phyloP scores from a whole-genome alignment of 2,329 filamentous ascomycete genomes.

The Aureobasidium pullulans region DNA sequence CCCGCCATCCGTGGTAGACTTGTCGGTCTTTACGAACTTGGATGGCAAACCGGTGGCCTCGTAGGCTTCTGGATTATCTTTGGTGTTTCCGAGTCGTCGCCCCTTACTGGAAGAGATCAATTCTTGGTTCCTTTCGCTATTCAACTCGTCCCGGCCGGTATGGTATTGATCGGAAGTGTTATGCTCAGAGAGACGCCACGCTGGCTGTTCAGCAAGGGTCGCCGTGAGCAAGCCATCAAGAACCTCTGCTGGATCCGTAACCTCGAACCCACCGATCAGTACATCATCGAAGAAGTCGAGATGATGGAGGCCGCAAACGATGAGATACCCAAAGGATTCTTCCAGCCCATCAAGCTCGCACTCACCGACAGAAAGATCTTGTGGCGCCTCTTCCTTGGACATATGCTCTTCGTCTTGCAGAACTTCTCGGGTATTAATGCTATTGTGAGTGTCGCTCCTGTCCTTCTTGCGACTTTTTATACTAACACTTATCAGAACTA shows the following conservation, averaged over 20 bases:
- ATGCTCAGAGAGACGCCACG: slow-evolving; percentile 39
- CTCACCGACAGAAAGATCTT: slow-evolving; percentile 15
- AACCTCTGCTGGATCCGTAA: slow-evolving; percentile 57
- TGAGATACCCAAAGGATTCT: slow-evolving; percentile 25
- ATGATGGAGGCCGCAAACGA: slow-evolving; percentile 67
- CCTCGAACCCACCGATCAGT: slow-evolving; percentile 49
- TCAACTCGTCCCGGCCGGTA: slow-evolving; percentile 59
- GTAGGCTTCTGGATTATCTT: slow-evolving; percentile 47
- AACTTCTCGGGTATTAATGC: slow-evolving; percentile 16
- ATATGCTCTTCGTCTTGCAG: slow-evolving; percentile 17
- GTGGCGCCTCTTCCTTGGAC: slow-evolving; percentile 18
- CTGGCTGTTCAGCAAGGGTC: slow-evolving; percentile 37
- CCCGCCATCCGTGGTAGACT: slow-evolving; percentile 52
- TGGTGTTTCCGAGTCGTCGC: slow-evolving; percentile 34
- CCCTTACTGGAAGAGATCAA: slow-evolving; percentile 35
- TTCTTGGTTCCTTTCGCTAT: slow-evolving; percentile 49
- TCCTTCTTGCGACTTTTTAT: not conserved
- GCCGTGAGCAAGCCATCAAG: slow-evolving; percentile 33
- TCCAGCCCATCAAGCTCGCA: slow-evolving; percentile 14
- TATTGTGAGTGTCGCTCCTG: not conserved
- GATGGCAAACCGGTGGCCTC: slow-evolving; percentile 48
- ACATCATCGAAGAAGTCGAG: slow-evolving; percentile 66
- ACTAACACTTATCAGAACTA: slow-evolving; percentile 36
- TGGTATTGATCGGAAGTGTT: slow-evolving; percentile 42
- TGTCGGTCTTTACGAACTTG: slow-evolving; percentile 53